Base-by-base conservation (phyloP, 805 yeast genomes). In the Suhomyces kilbournensis region DNA sequence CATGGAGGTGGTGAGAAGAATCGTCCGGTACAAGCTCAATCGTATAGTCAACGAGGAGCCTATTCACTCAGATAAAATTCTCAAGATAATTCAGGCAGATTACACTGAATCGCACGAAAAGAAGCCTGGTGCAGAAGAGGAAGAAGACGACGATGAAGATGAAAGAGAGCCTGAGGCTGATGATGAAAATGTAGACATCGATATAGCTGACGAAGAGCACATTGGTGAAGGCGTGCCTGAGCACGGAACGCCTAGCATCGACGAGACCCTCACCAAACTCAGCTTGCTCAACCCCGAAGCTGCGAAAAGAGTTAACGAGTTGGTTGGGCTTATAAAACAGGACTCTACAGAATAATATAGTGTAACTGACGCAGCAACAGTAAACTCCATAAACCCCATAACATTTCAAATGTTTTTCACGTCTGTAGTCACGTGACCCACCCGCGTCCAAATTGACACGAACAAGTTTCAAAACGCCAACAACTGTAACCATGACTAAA, bases 21-120 rank as follows among this genome's bases (percentile, higher is more conserved):
- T 92, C 17, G 78, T 90, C 53, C 78, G 90, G 59, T 86, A 87
- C 60, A 91, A 90, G 64, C 69, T 91, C 51, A 80, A 80, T 19
- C 80, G 84, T 54, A 67, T 88, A 46, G 81, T 80, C 68, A 79
- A 68, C 69, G 78, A 82, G 57, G 73, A 74, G 62, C 65, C 76
- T 34, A 58, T 84, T 54, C 78, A 79, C 57, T 61, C 64, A 46
- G 67, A 58, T 44, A 74, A 72, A 61, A 68, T 76, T 52, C 69
- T 71, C 10, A 77, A 77, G 51, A 75, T 86, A 54, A 61, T 73
- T 30, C 66, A 59, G n/a, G 65, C 74, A 7, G 72, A 74, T 48
- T 70, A 65, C 58, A 64, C 64, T 39, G 62, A 55, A 39, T 67
- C 62, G 49, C 68, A 50, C 9, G 59, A 57, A 22, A 64, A 62